Evolutionary conservation across 129 eudicot genomes (phyloP), one percentile per base, ranked within the genome.

Genomic region (Scalesia atractyloides): DNA sequence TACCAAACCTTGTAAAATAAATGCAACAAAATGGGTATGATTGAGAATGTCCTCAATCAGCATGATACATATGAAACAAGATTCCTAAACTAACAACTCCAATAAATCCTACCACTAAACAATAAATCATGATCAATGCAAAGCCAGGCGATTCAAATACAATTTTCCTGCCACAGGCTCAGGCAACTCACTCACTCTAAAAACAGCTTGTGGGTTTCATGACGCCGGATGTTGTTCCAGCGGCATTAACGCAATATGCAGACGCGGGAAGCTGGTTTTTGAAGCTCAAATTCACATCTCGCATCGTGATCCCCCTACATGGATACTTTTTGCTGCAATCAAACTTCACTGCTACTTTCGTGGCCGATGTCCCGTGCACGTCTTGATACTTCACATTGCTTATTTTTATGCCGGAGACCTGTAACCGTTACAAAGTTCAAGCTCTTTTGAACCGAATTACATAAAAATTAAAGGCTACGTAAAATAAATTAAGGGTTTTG

Each of bases 321-420:
- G 87, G 93, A 64, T 82, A 26, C 26, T 34, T 64, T 48, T 80
- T 73, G 54, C 93, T 87, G 52, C 93, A 87, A 18, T 76, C 86
- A 7, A 87, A 71, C 70, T 66, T 82, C 76, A 87, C 77, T 2
- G 89, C 93, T 4, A 87, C 83, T 64, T 80, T 56, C 1, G 93
- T 82, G 1, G 93, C 89, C 0, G 93, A 87, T 51, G 89, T 72
- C 54, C 93, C 89, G 4, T 74, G 84, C 13, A 87, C 81, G 20
- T 87, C 81, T 66, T 73, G 66, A 51, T 84, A 87, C 17, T 69
- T 84, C 26, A 87, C 81, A 1, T 82, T 83, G 30, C 84, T 82
- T 58, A 87, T 82, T 60, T 52, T 74, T 52, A 85, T 78, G 0
- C 89, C 84, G 0, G 89, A 85, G 0, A 2, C 68, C 86, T 85